Conservation (phyloP, 2,329 filamentous ascomycete genomes). For the Beauveria pseudobassiana region DNA sequence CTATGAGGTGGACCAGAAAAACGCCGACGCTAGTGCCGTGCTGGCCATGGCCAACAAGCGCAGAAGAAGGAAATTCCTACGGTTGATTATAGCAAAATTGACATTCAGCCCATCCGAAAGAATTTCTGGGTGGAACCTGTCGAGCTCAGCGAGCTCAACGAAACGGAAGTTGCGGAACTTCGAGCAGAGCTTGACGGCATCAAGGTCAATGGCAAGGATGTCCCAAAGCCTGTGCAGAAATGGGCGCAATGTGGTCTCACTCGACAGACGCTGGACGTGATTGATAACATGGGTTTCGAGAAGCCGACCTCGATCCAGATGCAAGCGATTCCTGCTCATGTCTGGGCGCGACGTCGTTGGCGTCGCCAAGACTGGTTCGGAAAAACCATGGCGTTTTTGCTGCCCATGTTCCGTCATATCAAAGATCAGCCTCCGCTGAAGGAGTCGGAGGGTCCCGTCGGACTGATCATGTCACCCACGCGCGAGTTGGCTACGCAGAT, state of each 20-base stretch:
- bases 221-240: conserved; percentile 89
- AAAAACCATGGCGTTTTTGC: conserved; percentile 90
- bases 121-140: conserved; percentile 90
- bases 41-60: conserved; percentile 53
- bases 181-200: conserved; percentile 89
- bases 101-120: conserved; percentile 81
- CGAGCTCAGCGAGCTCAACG: conserved; percentile 74
- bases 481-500: conserved; percentile 92
- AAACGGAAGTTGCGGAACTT: conserved; percentile 74
- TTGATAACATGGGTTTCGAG: conserved; percentile 74
- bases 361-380: conserved; percentile 94
- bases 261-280: conserved; percentile 77
- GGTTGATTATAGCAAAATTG: conserved; percentile 78
- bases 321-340: conserved; percentile 94
- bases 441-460: conserved; percentile 78
- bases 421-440: conserved; percentile 82
- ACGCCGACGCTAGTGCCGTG: conserved; percentile 36
- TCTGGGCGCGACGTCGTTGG: conserved; percentile 92
- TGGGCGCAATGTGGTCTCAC: conserved; percentile 94
- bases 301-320: conserved; percentile 90
- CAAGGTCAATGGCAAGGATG: conserved; percentile 80
- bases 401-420: conserved; percentile 97
- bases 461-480: conserved; percentile 87
- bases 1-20: conserved; percentile 39
- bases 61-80: conserved; percentile 91